These are phyloP conservation scores for Bryum argenteum DNA, from an alignment of 225 moss, liverwort and hornwort genomes.

Conservation along the genomic window DNA sequence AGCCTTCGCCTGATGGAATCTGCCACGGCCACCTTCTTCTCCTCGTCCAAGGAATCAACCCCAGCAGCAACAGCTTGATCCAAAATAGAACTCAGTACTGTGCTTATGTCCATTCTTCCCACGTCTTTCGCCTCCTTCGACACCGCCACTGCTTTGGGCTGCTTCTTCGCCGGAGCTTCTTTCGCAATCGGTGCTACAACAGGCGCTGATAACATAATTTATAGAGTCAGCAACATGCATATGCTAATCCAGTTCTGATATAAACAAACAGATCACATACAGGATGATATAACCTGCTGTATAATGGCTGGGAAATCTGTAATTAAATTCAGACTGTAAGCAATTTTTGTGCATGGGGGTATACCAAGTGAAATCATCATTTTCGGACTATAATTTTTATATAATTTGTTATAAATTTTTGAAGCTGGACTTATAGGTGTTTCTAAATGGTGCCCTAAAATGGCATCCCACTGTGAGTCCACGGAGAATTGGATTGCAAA, in stretches of 20 bases:
- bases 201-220: constrained; percentile 17
- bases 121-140: constrained; percentile 35
- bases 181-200: constrained; percentile 31
- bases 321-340: no score
- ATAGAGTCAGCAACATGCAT: background rate
- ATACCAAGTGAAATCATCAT: no score
- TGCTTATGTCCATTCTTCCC: constrained; percentile 50
- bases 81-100: constrained; percentile 48
- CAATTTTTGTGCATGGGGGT: no score
- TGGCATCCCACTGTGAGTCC: no score
- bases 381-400: no score
- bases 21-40: constrained; percentile 40
- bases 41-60: constrained; percentile 48
- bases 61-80: constrained; percentile 54
- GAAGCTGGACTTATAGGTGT: no score
- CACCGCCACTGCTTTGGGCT: constrained; percentile 34
- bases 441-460: no score
- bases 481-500: no score
- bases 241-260: background rate
- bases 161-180: constrained; percentile 39
- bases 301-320: no score
- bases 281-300: no score
- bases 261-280: background rate
- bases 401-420: no score
- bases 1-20: constrained; percentile 43